Percentiles rank a stretch among this genome's conserved stretches.
These are phyloP conservation scores for Brassica nigra DNA, from an alignment of 345 rosid species.

Conservation along the genomic window DNA sequence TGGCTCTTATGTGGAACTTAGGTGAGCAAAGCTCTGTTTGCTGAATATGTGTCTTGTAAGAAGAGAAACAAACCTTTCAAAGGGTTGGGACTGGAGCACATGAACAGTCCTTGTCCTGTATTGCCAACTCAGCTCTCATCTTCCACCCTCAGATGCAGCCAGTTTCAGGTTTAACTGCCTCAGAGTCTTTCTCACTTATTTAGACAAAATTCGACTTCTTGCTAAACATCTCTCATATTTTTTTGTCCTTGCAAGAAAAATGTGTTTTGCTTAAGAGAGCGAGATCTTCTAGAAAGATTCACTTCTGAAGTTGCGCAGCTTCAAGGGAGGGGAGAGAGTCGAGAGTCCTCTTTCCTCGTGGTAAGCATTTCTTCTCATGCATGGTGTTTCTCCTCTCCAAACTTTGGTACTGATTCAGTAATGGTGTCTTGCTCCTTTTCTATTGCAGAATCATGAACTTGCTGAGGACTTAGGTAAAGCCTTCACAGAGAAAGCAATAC, in stretches of 20 bases:
- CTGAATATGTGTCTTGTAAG: conserved; percentile 62
- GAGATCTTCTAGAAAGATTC: conserved; percentile 76
- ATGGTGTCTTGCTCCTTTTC: neutral
- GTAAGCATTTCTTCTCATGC: conserved; percentile 43
- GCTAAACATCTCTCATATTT: neutral
- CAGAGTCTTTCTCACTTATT: neutral
- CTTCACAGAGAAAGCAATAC: conserved; percentile 71
- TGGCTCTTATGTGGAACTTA: conserved; percentile 30
- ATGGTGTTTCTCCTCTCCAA: neutral
- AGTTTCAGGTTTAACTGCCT: conserved; percentile 65
- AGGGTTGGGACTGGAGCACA: conserved; percentile 83
- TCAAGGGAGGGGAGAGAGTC: conserved; percentile 69
- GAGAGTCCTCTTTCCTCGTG: conserved; percentile 59
- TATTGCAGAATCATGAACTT: conserved; percentile 67
- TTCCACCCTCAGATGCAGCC: conserved; percentile 63
- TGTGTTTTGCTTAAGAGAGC: conserved; percentile 73
- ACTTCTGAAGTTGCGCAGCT: conserved; percentile 58
- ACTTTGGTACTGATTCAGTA: neutral
- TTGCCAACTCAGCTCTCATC: conserved; percentile 73
- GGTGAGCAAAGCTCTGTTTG: conserved; percentile 93
- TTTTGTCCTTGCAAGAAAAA: conserved; percentile 50
- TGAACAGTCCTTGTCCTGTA: conserved; percentile 65
- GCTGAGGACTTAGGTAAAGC: conserved; percentile 93
- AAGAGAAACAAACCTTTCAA: conserved; percentile 70
- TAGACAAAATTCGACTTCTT: neutral